Percentiles rank a stretch among this genome's conserved stretches.
phyloP scores from a whole-genome alignment of 2,329 filamentous ascomycete genomes.

The Diaporthe eres region DNA sequence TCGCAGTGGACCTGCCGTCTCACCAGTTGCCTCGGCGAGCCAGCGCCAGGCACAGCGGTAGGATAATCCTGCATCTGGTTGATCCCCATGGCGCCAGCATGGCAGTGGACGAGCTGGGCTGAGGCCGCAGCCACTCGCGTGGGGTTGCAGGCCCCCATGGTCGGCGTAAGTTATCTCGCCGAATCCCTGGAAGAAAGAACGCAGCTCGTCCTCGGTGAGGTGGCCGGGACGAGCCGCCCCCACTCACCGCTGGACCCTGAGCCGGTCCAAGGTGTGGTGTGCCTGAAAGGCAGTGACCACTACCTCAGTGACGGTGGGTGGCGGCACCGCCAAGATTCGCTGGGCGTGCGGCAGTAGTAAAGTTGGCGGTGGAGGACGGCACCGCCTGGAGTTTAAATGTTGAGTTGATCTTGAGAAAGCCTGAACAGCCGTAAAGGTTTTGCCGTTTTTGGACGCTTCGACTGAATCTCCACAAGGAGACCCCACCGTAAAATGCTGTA shows the following conservation, averaged over 20 bases:
- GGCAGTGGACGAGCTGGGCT: background rate
- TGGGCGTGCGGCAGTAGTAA: no score
- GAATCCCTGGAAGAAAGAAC: background rate
- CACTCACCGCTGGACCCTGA: background rate
- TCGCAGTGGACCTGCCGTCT: conserved; percentile 79
- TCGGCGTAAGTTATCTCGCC: background rate
- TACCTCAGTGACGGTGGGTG: background rate
- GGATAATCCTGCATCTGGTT: background rate
- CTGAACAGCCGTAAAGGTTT: background rate
- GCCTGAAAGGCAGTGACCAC: background rate
- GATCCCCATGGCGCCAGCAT: background rate
- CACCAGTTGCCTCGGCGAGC: fast-evolving
- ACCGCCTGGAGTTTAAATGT: background rate
- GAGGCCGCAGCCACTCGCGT: background rate
- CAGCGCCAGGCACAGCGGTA: no score
- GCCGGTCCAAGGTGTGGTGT: background rate
- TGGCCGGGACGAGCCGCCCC: background rate
- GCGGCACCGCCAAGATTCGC: background rate
- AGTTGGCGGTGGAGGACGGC: background rate
- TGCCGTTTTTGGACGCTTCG: background rate
- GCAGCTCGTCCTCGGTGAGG: background rate
- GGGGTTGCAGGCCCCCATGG: background rate
- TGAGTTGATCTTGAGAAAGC: background rate
- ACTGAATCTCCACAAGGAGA: background rate
- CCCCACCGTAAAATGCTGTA: background rate